A percentile compares a stretch with the other conserved stretches of the same genome.
Conservation (phyloP, 495 filamentous ascomycete genomes). For the Aspergillus funiculosus region DNA sequence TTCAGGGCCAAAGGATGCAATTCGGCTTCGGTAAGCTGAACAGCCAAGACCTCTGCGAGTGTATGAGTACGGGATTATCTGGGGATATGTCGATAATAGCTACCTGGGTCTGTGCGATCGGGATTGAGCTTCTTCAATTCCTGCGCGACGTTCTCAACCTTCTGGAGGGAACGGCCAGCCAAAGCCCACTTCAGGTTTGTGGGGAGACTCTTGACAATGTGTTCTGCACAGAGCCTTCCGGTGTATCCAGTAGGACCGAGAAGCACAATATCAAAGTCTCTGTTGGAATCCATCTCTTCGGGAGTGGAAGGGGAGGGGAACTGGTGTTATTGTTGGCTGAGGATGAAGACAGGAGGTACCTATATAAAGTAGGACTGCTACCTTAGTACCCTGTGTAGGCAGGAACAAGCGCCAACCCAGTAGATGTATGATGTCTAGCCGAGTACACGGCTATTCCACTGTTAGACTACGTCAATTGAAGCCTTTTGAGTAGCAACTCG, state of each 20-base stretch:
- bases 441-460: no score
- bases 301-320: no score
- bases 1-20: slow-evolving; percentile 64
- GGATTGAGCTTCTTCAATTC: slow-evolving; percentile 60
- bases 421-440: no score
- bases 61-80: slow-evolving; percentile 11
- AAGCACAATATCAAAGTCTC: slow-evolving; percentile 76
- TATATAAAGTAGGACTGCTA: no score
- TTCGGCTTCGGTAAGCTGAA: slow-evolving; percentile 56
- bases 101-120: slow-evolving; percentile 66
- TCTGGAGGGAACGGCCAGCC: slow-evolving; percentile 70
- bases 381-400: no score
- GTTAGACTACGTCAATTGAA: not conserved
- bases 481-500: not conserved
- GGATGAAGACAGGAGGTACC: no score
- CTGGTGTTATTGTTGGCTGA: no score
- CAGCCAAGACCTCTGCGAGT: slow-evolving; percentile 53
- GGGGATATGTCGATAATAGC: slow-evolving; percentile 11
- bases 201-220: slow-evolving; percentile 67
- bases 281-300: slow-evolving; percentile 37
- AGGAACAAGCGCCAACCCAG: no score
- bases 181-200: slow-evolving; percentile 85
- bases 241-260: slow-evolving; percentile 88
- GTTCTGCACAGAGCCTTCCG: slow-evolving; percentile 68
- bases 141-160: slow-evolving; percentile 62